These are phyloP conservation scores for Chloris gayana DNA, from an alignment of 176 grass and related monocot genomes.

Conservation along the genomic window DNA sequence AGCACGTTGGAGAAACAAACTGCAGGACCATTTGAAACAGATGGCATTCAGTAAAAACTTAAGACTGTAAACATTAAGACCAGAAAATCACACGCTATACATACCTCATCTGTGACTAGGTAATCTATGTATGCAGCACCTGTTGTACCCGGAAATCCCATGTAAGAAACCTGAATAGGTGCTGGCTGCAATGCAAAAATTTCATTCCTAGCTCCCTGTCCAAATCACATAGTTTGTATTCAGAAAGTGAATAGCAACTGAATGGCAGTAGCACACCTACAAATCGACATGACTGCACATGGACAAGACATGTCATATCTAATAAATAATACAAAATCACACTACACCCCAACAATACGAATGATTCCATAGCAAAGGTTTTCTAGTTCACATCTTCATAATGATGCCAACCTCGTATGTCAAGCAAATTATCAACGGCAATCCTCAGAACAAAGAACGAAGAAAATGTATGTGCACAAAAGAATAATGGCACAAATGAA, in stretches of 20 bases:
- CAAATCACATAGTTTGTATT: constrained; percentile 37
- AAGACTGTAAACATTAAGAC: constrained; percentile 4
- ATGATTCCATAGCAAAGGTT: neutral
- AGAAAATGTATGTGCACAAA: neutral
- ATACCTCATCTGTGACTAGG: constrained; percentile 88
- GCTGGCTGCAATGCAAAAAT: constrained; percentile 85
- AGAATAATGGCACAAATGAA: neutral
- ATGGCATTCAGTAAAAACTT: constrained; percentile 1
- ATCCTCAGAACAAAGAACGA: neutral
- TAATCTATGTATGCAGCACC: constrained; percentile 88
- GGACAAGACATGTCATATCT: neutral
- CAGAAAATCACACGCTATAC: neutral
- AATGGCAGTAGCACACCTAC: neutral
- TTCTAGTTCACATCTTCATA: neutral
- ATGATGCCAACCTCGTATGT: neutral
- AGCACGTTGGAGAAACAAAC: constrained; percentile 80
- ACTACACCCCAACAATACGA: neutral
- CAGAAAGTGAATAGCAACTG: constrained; percentile 1
- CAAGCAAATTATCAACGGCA: neutral
- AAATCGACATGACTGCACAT: neutral
- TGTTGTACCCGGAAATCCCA: constrained; percentile 88
- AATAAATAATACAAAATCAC: neutral
- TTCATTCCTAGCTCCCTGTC: constrained; percentile 88
- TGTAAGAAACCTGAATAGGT: constrained; percentile 89
- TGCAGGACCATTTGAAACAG: constrained; percentile 48